Conservation (phyloP, 768 basidiomycete genomes). For the Cyathus striatus region DNA sequence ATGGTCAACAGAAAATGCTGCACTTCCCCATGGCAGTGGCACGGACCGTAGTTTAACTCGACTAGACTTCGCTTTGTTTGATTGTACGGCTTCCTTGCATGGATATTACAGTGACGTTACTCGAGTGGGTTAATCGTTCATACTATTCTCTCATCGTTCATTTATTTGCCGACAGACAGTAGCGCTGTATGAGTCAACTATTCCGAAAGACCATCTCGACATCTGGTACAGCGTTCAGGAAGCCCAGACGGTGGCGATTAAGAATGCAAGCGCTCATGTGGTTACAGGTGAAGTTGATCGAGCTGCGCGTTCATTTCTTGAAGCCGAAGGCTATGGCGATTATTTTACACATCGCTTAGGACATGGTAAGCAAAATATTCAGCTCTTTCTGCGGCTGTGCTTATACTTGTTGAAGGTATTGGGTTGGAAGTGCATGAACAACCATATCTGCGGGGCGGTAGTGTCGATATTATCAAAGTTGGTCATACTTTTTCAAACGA, state of each 20-base stretch:
- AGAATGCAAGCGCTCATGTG: conserved; percentile 39
- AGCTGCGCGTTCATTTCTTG: conserved; percentile 52
- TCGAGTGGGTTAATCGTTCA: conserved; percentile 44
- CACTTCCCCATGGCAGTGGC: conserved; percentile 79
- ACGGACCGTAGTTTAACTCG: conserved; percentile 54
- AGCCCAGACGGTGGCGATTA: conserved; percentile 57
- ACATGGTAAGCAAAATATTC: conserved; percentile 52
- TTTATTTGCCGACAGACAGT: conserved; percentile 52
- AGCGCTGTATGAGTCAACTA: conserved; percentile 50
- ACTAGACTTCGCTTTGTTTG: conserved; percentile 69
- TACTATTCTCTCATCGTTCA: no score
- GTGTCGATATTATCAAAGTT: conserved; percentile 43
- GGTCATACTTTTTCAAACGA: conserved; percentile 83
- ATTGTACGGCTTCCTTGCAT: conserved; percentile 65
- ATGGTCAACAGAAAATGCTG: conserved; percentile 76
- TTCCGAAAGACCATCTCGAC: conserved; percentile 44
- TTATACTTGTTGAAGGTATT: conserved; percentile 46
- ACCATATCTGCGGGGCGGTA: conserved; percentile 76
- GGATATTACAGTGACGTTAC: conserved; percentile 80
- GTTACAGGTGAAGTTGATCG: conserved; percentile 54
- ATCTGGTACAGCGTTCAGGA: conserved; percentile 63
- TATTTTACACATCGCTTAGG: conserved; percentile 83
- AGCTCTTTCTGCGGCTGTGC: no score
- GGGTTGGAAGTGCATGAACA: conserved; percentile 81
- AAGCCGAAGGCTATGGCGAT: conserved; percentile 33